Evolutionary conservation across 306 rosid genomes (phyloP), one percentile per base, ranked within the genome.

Genomic region (Malus sylvestris): DNA sequence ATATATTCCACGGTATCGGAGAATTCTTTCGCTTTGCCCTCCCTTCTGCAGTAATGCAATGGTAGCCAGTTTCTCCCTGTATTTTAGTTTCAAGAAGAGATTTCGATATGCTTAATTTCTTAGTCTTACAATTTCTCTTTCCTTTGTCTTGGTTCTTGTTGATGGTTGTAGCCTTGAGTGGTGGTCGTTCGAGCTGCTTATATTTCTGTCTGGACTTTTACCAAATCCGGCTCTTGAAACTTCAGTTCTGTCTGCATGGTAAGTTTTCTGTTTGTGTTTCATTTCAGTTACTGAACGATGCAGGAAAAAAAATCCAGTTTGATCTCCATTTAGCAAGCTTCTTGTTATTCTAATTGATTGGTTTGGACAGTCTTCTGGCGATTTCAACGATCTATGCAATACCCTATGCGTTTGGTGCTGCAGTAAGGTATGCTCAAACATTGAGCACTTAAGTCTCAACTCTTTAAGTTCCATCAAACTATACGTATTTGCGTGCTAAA

Each of bases 141-240:
- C 2, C 38, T 33, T 33, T 33, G 38, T 6, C 38, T 33, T 33
- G 38, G 8, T 33, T 6, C 44, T 8, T 40, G 10, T 69, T 60
- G 25, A 27, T 72, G 52, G 32, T 20, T 73, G 27, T 33, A 89
- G 88, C 83, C 84, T 87, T 5, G 82, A 83, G 71, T 88, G 88
- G 88, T 88, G 91, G 88, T 86, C 96, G 30, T 90, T 40, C 66
- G 93, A 90, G 81, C 76, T 88, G 67, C 80, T 88, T 30, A 29
- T 86, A 30, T 73, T 90, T 60, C 20, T 86, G 30, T 85, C 91
- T 23, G 91, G 91, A 22, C 82, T 90, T 57, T 72, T 90, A 72
- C 91, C 96, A 74, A 88, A 86, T 82, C 91, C 89, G 68, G 81
- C 86, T 74, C 88, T 88, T 74, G 91, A 88, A 78, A 90, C 93